phyloP scores from a whole-genome alignment of 805 yeast species.

The Teunomyces aglyptinius region DNA sequence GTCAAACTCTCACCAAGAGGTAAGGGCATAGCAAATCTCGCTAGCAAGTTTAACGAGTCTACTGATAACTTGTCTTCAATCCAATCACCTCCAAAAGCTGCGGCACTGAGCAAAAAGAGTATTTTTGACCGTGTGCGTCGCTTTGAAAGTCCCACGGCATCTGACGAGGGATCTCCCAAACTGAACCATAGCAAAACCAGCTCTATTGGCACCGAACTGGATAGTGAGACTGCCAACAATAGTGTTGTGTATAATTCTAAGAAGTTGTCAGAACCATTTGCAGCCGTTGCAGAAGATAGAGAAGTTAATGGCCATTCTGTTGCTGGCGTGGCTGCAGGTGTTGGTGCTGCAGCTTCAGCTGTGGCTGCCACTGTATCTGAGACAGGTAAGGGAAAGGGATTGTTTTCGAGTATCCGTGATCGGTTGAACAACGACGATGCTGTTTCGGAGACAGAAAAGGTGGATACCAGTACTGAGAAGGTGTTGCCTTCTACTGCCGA shows the following conservation, averaged over 20 bases:
- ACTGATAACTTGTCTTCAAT: conserved; percentile 16
- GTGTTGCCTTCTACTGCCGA: conserved; percentile 26
- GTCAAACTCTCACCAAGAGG: conserved; percentile 6
- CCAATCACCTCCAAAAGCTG: conserved; percentile 16
- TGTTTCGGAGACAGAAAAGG: conserved; percentile 7
- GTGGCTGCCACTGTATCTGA: conserved; percentile 10
- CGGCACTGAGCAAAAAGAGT: conserved; percentile 18
- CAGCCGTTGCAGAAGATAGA: conserved; percentile 6
- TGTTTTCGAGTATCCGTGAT: conserved; percentile 36
- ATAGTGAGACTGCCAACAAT: conserved; percentile 4
- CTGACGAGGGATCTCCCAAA: neutral
- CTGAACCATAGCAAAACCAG: conserved; percentile 5
- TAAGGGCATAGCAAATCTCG: conserved; percentile 22
- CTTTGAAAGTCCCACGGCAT: conserved; percentile 28
- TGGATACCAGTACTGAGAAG: conserved; percentile 19
- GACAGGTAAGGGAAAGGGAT: conserved; percentile 21
- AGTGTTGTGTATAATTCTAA: conserved; percentile 3
- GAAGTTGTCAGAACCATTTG: conserved; percentile 8
- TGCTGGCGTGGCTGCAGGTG: conserved; percentile 6
- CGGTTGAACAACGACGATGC: conserved; percentile 18
- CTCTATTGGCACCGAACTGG: conserved; percentile 3
- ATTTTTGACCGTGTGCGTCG: conserved; percentile 38
- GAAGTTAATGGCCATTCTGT: conserved; percentile 7
- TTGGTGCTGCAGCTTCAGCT: conserved; percentile 9
- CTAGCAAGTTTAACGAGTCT: conserved; percentile 23